Base-by-base conservation (phyloP, 257 asterid species). In the Fraxinus americana region DNA sequence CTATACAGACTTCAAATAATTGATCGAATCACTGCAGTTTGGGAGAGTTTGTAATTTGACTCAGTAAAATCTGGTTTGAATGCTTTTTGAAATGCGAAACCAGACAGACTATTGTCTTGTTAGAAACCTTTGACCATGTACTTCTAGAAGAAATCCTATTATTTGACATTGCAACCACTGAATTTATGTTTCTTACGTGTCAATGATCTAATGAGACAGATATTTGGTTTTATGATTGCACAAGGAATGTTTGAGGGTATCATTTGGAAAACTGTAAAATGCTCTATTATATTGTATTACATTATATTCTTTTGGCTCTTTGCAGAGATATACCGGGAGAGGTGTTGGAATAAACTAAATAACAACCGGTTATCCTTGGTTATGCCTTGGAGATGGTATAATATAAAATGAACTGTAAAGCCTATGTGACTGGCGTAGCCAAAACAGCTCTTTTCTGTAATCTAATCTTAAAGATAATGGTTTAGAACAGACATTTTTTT, bases 271-370 rank as follows among this genome's bases (percentile, higher is more conserved):
- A 61, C 36, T 29, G 27, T 77, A 23, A 78, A 75, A 41, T 45
- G 35, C 19, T 5, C 14, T 29, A 13, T 54, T 27, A 32, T 77
- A 68, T 36, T 11, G 30, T 71, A 54, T 57, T 39, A 25, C 67
- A 19, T 27, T 63, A 25, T 23, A 12, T 23, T 27, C 69, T 27
- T 63, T 63, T 43, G 69, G 79, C 83, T 63, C 17, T 63, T 63
- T 63, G 6, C 29, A n/a, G 27, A 57, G 29, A 57, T 7, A n/a
- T 57, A 7, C 29, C 0, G 25, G 13, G 66, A 57, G 27, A 19
- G 66, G 27, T 57, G 66, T 57, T 19, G 66, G 25, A n/a, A n/a
- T 48, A 48, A 48, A 48, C 13, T n/a, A 59, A 66, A 9, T 21
- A 59, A 65, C 23, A 23, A 52, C 75, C 13, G 72, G 29, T 82